A percentile compares a stretch with the other conserved stretches of the same genome.
phyloP scores from a whole-genome alignment of 2,329 filamentous ascomycete species.

The Exutisphaerella laricina region DNA sequence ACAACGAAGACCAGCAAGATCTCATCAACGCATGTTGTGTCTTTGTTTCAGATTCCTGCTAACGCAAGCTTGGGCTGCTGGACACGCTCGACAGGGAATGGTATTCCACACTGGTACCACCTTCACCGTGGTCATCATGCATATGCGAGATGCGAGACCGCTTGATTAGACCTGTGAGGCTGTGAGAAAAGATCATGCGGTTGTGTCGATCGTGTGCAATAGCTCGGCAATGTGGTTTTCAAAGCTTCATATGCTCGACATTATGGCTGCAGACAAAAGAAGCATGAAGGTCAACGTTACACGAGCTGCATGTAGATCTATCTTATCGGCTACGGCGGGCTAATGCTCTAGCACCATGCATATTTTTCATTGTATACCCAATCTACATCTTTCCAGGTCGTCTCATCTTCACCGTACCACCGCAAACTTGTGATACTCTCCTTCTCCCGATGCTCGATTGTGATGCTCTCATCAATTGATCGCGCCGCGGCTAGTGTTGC shows the following conservation, averaged over 20 bases:
- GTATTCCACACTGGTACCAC: conserved; percentile 4
- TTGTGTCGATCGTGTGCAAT: too few species aligned
- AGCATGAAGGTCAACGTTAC: too few species aligned
- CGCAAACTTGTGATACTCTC: conserved; percentile 66
- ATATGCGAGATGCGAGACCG: too few species aligned
- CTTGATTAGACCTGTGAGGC: too few species aligned
- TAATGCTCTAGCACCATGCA: conserved; percentile 58
- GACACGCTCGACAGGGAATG: too few species aligned
- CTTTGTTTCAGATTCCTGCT: conserved; percentile 3
- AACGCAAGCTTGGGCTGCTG: neutral
- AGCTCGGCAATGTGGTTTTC: too few species aligned
- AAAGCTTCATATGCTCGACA: too few species aligned
- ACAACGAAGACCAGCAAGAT: conserved; percentile 1
- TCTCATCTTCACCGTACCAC: conserved; percentile 57
- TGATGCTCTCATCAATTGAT: conserved; percentile 43
- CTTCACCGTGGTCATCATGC: neutral
- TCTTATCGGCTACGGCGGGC: conserved; percentile 2
- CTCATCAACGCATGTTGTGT: conserved; percentile 6
- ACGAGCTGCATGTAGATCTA: conserved; percentile 11
- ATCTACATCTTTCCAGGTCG: conserved; percentile 49
- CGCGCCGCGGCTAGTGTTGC: conserved; percentile 39
- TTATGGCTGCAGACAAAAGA: too few species aligned
- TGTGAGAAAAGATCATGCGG: too few species aligned
- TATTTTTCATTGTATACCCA: conserved; percentile 76
- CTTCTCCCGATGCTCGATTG: conserved; percentile 53